Conservation (phyloP, 331 rosid genomes). For the Phaseolus coccineus region DNA sequence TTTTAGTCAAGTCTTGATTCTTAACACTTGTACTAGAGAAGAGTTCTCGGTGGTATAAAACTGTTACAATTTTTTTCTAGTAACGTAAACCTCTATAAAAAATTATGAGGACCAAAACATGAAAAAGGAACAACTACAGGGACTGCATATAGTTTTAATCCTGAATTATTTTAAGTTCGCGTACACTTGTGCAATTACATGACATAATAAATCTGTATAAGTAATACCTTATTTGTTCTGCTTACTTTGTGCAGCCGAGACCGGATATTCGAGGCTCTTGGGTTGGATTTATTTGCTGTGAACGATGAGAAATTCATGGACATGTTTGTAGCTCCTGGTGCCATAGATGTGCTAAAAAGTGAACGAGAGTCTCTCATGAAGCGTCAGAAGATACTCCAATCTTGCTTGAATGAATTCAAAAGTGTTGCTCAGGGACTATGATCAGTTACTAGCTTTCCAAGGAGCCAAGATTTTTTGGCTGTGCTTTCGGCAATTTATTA, state of each 20-base stretch:
- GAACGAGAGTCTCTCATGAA: slow-evolving; percentile 78
- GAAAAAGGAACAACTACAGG: neutral
- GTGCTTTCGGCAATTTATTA: slow-evolving; percentile 6
- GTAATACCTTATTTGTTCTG: slow-evolving; percentile 12
- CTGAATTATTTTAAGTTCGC: slow-evolving; percentile 16
- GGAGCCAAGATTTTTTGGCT: slow-evolving; percentile 24
- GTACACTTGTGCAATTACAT: slow-evolving; percentile 2
- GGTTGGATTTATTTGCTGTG: slow-evolving; percentile 89
- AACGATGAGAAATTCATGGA: slow-evolving; percentile 93
- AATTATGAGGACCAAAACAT: neutral
- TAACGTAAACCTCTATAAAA: neutral
- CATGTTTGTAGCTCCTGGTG: slow-evolving; percentile 95
- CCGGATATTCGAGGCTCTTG: slow-evolving; percentile 82
- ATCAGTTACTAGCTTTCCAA: slow-evolving; percentile 18
- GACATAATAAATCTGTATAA: neutral
- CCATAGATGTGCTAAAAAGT: slow-evolving; percentile 73
- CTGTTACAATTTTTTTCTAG: too few relatives aligned
- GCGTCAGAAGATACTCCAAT: slow-evolving; percentile 82
- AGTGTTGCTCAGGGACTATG: slow-evolving; percentile 71
- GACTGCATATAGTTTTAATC: neutral
- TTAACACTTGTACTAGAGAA: too few relatives aligned
- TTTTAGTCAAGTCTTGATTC: too few relatives aligned
- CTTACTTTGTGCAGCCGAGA: slow-evolving; percentile 76
- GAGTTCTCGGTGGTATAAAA: too few relatives aligned
- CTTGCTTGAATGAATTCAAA: slow-evolving; percentile 68